Evolutionary conservation across 805 yeast genomes (phyloP), one percentile per base, ranked within the genome.

Genomic region (Sugiyamaella floridensis): DNA sequence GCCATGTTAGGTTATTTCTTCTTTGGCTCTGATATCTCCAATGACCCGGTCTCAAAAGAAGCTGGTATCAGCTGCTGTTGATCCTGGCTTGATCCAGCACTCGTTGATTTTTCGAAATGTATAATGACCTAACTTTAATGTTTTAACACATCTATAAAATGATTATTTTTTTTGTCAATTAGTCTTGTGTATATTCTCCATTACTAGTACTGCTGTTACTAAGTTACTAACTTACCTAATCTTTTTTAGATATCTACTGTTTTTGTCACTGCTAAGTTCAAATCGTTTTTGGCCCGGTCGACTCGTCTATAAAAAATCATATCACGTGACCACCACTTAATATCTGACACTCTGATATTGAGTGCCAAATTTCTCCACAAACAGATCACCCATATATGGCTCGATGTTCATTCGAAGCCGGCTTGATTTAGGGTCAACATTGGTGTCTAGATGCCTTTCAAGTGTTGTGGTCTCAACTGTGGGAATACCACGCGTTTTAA

Each of bases 1-100:
- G 84, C 83, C 1, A 66, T 81, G 28, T 61, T 82, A 50, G 87
- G 86, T 1, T 76, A 77, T 63, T 61, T 81, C 34, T 51, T 82
- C 26, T 79, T 82, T 69, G 71, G 76, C 28, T 71, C 71, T 55
- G 83, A 79, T 32, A 58, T 47, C 40, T 41, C 57, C 54, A 72
- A 77, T 2, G 58, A 72, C 40, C 63, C 60, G n/a, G 40, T 53
- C 15, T 26, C 40, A 19, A 53, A 55, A 26, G 55, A 52, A 18
- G 18, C 53, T 6, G 52, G 60, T 10, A 45, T 50, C 43, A 41
- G 50, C 45, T 59, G 62, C 47, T 59, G 58, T 34, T 55, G 47
- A 22, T 19, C 9, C 26, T 4, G 14, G 20, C 15, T 10, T 9
- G 22, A 18, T 42, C 5, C 44, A 42, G 19, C 44, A 22, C 26